phyloP scores from a whole-genome alignment of 2,329 filamentous ascomycete species.

The Botryotinia convoluta region DNA sequence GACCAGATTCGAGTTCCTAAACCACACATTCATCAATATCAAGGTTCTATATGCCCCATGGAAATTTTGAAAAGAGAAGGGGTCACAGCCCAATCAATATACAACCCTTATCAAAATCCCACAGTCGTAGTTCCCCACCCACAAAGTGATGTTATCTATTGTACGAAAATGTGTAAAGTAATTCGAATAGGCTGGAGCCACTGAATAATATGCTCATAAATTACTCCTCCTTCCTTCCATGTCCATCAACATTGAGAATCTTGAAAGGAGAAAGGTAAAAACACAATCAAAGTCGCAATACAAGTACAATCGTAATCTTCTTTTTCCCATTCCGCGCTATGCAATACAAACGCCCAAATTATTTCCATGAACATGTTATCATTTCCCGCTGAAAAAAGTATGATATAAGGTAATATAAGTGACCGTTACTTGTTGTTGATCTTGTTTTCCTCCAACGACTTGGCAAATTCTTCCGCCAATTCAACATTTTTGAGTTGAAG shows the following conservation, averaged over 20 bases:
- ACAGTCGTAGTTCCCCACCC: constrained; percentile 13
- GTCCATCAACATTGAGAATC: background rate
- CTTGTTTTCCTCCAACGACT: constrained; percentile 20
- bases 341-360: constrained; percentile 9
- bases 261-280: background rate
- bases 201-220: background rate
- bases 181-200: background rate
- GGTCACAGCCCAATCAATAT: constrained; percentile 5
- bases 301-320: constrained; percentile 5
- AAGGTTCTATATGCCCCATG: constrained; percentile 14
- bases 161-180: background rate
- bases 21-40: background rate
- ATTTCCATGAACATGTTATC: constrained; percentile 8
- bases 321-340: constrained; percentile 12
- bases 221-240: background rate
- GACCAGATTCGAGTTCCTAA: background rate
- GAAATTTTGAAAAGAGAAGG: constrained; percentile 6
- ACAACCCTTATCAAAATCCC: constrained; percentile 9
- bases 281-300: background rate
- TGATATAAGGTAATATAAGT: background rate
- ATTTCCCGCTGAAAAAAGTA: constrained; percentile 3
- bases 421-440: constrained; percentile 5
- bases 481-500: constrained; percentile 63
- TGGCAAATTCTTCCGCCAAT: constrained; percentile 49
- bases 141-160: constrained; percentile 10